These are phyloP conservation scores for Mycosphaerella sp. DNA, from an alignment of 2,329 filamentous ascomycete species.

Conservation along the genomic window DNA sequence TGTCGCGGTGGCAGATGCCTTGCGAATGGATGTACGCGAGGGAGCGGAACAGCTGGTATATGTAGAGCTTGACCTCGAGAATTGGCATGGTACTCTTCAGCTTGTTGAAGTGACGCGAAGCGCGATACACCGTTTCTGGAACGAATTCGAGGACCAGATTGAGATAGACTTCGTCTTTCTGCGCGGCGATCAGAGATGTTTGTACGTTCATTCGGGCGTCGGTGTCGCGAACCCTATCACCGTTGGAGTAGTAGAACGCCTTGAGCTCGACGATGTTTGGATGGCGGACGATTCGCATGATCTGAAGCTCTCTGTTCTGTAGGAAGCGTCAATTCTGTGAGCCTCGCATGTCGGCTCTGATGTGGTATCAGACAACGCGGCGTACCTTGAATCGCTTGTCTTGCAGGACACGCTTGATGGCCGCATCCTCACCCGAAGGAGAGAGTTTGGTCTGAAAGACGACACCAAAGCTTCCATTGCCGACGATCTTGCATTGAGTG, in stretches of 20 bases:
- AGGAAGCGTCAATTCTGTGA: constrained; percentile 27
- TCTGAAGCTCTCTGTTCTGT: constrained; percentile 97
- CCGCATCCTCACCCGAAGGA: constrained; percentile 95
- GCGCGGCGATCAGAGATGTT: constrained; percentile 35
- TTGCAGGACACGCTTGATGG: constrained; percentile 97
- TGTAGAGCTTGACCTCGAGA: constrained; percentile 98
- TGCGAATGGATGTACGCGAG: constrained; percentile 98
- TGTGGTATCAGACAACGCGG: background rate
- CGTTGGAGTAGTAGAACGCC: constrained; percentile 99
- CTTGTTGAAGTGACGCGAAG: constrained; percentile 99
- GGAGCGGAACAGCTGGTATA: constrained; percentile 97
- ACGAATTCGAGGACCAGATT: constrained; percentile 98
- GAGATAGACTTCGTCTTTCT: constrained; percentile 92
- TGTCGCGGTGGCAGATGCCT: constrained; percentile 97
- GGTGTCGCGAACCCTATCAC: constrained; percentile 67
- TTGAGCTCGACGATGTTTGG: constrained; percentile 99
- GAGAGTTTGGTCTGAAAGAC: constrained; percentile 99
- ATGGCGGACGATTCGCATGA: constrained; percentile 98
- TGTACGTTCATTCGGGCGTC: constrained; percentile 34
- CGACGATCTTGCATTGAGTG: constrained; percentile 98
- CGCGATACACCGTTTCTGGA: constrained; percentile 95
- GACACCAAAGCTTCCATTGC: constrained; percentile 97
- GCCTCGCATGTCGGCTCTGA: background rate
- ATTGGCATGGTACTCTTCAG: constrained; percentile 99
- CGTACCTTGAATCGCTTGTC: constrained; percentile 98